These are phyloP conservation scores for Syncephalastrum racemosum DNA, from an alignment of 371 early-diverging fungal species.

Conservation along the genomic window DNA sequence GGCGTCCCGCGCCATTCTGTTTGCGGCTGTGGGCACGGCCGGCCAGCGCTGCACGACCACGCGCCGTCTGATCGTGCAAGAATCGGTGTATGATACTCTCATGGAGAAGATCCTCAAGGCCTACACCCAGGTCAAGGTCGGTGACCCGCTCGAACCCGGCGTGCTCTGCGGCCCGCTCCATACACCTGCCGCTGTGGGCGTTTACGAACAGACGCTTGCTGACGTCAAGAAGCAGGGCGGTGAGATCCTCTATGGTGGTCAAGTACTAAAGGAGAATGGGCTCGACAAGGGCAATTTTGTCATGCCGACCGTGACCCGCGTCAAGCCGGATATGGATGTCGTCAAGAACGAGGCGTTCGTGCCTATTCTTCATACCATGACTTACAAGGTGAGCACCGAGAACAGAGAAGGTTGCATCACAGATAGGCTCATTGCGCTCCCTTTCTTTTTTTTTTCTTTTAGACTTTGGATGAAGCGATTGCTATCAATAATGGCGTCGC, in stretches of 20 bases:
- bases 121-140: constrained; percentile 87
- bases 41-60: constrained; percentile 98
- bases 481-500: constrained; percentile 85
- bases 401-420: neutral
- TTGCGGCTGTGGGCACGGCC: constrained; percentile 97
- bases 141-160: constrained; percentile 84
- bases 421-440: neutral
- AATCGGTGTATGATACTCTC: constrained; percentile 86
- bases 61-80: constrained; percentile 91
- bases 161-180: constrained; percentile 95
- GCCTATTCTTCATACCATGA: constrained; percentile 90
- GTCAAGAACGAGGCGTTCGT: constrained; percentile 96
- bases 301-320: constrained; percentile 90
- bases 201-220: constrained; percentile 73
- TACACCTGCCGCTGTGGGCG: constrained; percentile 79
- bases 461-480: constrained; percentile 87
- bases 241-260: constrained; percentile 84
- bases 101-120: constrained; percentile 79
- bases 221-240: constrained; percentile 86
- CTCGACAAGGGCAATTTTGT: constrained; percentile 85
- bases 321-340: constrained; percentile 72
- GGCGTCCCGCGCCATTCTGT: constrained; percentile 86
- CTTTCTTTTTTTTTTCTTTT: constrained; percentile 4
- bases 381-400: constrained; percentile 60
- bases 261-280: constrained; percentile 55